phyloP scores from a whole-genome alignment of 1,284 basidiomycete species.

The Austroboletus niveus region DNA sequence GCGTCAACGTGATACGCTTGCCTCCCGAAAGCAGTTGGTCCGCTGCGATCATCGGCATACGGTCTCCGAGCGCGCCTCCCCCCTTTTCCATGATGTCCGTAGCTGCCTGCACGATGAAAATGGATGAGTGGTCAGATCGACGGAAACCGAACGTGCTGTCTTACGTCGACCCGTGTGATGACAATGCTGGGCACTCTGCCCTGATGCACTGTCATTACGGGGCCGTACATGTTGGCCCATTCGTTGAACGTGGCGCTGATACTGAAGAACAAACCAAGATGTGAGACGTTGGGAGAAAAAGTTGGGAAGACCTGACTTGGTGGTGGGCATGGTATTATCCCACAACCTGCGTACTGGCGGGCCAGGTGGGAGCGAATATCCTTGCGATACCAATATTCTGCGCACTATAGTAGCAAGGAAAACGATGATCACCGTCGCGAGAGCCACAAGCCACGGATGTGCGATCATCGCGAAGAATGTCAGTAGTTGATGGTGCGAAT shows the following conservation, averaged over 20 bases:
- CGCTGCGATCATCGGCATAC: conserved; percentile 33
- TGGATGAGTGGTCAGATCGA: background rate
- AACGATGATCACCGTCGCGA: too few species aligned
- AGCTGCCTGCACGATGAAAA: conserved; percentile 22
- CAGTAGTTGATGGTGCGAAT: too few species aligned
- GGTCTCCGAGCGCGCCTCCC: conserved; percentile 32
- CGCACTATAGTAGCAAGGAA: too few species aligned
- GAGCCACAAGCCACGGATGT: too few species aligned
- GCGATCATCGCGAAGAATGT: too few species aligned
- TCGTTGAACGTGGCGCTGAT: conserved; percentile 20
- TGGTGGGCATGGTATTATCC: conserved; percentile 11
- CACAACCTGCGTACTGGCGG: conserved; percentile 15
- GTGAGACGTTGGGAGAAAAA: background rate
- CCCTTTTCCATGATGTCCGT: conserved; percentile 41
- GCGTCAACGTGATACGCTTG: conserved; percentile 25
- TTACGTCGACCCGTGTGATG: conserved; percentile 32
- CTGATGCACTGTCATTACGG: conserved; percentile 31
- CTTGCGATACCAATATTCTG: background rate
- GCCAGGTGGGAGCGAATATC: conserved; percentile 25
- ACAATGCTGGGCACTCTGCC: conserved; percentile 31
- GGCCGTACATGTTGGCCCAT: conserved; percentile 35
- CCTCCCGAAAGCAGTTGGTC: conserved; percentile 30
- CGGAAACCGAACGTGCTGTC: background rate
- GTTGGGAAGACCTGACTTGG: conserved; percentile 14
- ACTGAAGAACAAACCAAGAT: conserved; percentile 6